Evolutionary conservation across 2,329 filamentous ascomycete genomes (phyloP).

Genomic region (Calonectria crousiana): DNA sequence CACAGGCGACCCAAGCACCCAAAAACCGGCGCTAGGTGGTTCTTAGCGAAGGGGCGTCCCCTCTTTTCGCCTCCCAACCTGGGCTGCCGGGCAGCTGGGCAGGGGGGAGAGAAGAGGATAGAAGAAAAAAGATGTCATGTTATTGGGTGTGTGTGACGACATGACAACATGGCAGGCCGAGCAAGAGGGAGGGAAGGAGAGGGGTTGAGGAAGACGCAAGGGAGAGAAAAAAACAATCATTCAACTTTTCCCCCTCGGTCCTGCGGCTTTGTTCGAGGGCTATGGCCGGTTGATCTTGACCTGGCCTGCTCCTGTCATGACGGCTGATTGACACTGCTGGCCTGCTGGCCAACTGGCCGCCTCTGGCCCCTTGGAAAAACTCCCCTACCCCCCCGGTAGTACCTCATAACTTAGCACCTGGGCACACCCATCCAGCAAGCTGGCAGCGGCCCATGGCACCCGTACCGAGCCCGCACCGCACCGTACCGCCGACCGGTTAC

Average conservation of each 20-base stretch:
- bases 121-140: conserved; percentile 27
- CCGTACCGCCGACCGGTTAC: conserved; percentile 22
- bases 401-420: conserved; percentile 1
- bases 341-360: conserved; percentile 16
- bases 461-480: conserved; percentile 21
- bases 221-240: neutral
- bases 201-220: conserved; percentile 14
- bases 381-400: neutral
- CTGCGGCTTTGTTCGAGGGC: neutral
- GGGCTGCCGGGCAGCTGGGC: conserved; percentile 8
- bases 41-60: conserved; percentile 22
- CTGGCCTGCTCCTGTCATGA: neutral
- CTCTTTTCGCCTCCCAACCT: conserved; percentile 16
- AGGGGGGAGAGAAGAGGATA: conserved; percentile 22
- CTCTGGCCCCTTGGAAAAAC: neutral
- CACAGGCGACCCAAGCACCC: conserved; percentile 12
- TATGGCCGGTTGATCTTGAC: neutral
- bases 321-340: conserved; percentile 9
- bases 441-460: conserved; percentile 16
- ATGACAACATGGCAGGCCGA: conserved; percentile 20
- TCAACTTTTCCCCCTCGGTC: neutral
- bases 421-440: conserved; percentile 2
- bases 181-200: conserved; percentile 27
- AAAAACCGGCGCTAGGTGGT: conserved; percentile 16
- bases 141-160: conserved; percentile 29